A percentile compares a stretch with the other conserved stretches of the same genome.
Conservation (phyloP, 441 rosid genomes). For the Croton setiger region DNA sequence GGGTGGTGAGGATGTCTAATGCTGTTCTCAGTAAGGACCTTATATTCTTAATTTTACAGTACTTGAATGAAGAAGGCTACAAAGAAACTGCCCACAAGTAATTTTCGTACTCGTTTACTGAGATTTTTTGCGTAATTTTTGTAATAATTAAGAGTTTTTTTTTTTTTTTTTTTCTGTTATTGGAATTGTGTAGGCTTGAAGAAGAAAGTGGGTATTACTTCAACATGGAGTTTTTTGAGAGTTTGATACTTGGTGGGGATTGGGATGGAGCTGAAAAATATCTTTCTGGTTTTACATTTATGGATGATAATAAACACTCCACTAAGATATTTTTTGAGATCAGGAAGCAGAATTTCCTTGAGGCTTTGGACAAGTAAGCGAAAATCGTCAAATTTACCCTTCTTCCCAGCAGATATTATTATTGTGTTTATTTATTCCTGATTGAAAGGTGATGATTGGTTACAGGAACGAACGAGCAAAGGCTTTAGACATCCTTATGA, state of each 20-base stretch:
- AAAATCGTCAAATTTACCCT: background rate
- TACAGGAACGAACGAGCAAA: slow-evolving; percentile 43
- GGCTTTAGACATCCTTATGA: slow-evolving; percentile 54
- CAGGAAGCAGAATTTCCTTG: slow-evolving; percentile 59
- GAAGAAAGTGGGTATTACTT: slow-evolving; percentile 47
- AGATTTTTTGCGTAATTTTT: too few relatives aligned
- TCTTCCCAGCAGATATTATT: background rate
- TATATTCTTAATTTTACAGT: slow-evolving; percentile 51
- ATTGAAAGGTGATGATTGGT: background rate
- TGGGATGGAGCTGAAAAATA: slow-evolving; percentile 57
- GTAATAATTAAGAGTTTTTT: background rate
- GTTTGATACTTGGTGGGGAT: slow-evolving; percentile 40
- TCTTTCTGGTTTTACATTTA: slow-evolving; percentile 45
- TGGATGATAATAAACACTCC: slow-evolving; percentile 44
- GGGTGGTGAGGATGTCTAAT: slow-evolving; percentile 28
- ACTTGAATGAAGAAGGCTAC: slow-evolving; percentile 50
- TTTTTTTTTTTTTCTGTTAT: background rate
- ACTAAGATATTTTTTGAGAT: slow-evolving; percentile 58
- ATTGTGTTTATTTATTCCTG: background rate
- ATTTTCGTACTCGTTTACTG: slow-evolving; percentile 5
- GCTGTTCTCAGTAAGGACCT: slow-evolving; percentile 42
- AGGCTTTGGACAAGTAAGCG: slow-evolving; percentile 52
- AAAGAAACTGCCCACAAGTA: slow-evolving; percentile 45
- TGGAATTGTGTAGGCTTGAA: slow-evolving; percentile 41
- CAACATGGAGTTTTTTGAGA: slow-evolving; percentile 46